These are phyloP conservation scores for Neopestalotiopsis sp. DNA, from an alignment of 2,329 filamentous ascomycete genomes.

Conservation along the genomic window DNA sequence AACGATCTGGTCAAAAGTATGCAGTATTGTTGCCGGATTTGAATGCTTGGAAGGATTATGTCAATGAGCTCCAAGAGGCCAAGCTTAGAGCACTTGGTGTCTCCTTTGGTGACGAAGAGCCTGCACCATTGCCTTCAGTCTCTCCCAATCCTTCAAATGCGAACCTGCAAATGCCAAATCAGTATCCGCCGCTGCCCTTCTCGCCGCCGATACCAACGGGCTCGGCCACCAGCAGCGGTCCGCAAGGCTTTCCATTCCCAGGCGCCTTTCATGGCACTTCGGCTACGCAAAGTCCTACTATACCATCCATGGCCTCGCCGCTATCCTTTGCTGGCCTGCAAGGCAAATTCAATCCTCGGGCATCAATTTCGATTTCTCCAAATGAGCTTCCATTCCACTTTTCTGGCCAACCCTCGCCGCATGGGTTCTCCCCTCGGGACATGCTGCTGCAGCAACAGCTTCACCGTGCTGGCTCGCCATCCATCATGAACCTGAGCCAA, in stretches of 20 bases:
- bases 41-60: slow-evolving; percentile 76
- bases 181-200: slow-evolving; percentile 78
- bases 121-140: slow-evolving; percentile 61
- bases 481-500: slow-evolving; percentile 55
- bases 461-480: slow-evolving; percentile 68
- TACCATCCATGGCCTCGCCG: slow-evolving; percentile 73
- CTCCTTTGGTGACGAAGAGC: slow-evolving; percentile 76
- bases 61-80: slow-evolving; percentile 82
- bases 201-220: slow-evolving; percentile 83
- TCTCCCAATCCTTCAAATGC: slow-evolving; percentile 69
- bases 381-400: slow-evolving; percentile 72
- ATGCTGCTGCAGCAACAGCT: slow-evolving; percentile 56
- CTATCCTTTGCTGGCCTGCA: slow-evolving; percentile 67
- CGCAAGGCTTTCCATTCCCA: slow-evolving; percentile 62
- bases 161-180: slow-evolving; percentile 72
- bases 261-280: slow-evolving; percentile 64
- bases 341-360: slow-evolving; percentile 69
- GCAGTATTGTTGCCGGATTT: slow-evolving; percentile 73
- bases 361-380: slow-evolving; percentile 72
- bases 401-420: slow-evolving; percentile 64
- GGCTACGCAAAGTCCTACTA: slow-evolving; percentile 65
- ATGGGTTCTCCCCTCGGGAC: slow-evolving; percentile 62
- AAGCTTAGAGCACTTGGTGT: slow-evolving; percentile 93
- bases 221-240: slow-evolving; percentile 73
- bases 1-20: slow-evolving; percentile 58